These are phyloP conservation scores for Leccinum obscurum DNA, from an alignment of 768 basidiomycete genomes.

Conservation along the genomic window DNA sequence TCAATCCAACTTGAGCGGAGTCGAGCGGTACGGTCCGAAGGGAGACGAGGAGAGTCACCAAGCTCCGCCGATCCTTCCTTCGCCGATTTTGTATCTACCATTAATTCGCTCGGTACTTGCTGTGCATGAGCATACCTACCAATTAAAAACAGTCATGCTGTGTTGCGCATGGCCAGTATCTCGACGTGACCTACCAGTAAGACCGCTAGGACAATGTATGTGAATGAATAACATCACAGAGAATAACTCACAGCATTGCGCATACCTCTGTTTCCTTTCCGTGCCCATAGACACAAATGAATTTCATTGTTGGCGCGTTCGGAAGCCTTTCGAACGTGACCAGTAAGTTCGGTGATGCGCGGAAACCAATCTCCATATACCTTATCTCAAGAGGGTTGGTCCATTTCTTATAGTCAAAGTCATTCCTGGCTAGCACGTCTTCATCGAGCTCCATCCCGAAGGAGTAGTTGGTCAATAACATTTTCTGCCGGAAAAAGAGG, in stretches of 20 bases:
- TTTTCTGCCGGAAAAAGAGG: constrained; percentile 44
- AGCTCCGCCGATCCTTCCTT: constrained; percentile 39
- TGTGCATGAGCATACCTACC: constrained; percentile 70
- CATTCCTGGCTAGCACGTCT: constrained; percentile 59
- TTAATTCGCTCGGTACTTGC: constrained; percentile 64
- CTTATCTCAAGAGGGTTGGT: constrained; percentile 84
- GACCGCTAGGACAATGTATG: constrained; percentile 55
- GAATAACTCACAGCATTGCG: constrained; percentile 3
- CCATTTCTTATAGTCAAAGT: constrained; percentile 83
- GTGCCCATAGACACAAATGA: constrained; percentile 92
- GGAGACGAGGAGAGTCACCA: constrained; percentile 45
- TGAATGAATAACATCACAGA: neutral
- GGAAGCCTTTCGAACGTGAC: constrained; percentile 57
- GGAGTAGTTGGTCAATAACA: constrained; percentile 84
- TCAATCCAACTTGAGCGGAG: constrained; percentile 80
- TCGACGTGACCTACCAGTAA: constrained; percentile 62
- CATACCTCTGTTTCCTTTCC: constrained; percentile 91
- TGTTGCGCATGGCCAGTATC: neutral
- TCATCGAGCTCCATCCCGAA: constrained; percentile 84
- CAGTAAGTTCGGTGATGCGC: neutral
- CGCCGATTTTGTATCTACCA: constrained; percentile 47
- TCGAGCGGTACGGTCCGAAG: constrained; percentile 52
- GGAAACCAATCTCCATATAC: constrained; percentile 33
- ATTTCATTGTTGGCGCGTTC: constrained; percentile 86
- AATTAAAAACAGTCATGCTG: neutral